Conservation (phyloP, 2,329 filamentous ascomycete species). For the Sarocladiaceae sp. region DNA sequence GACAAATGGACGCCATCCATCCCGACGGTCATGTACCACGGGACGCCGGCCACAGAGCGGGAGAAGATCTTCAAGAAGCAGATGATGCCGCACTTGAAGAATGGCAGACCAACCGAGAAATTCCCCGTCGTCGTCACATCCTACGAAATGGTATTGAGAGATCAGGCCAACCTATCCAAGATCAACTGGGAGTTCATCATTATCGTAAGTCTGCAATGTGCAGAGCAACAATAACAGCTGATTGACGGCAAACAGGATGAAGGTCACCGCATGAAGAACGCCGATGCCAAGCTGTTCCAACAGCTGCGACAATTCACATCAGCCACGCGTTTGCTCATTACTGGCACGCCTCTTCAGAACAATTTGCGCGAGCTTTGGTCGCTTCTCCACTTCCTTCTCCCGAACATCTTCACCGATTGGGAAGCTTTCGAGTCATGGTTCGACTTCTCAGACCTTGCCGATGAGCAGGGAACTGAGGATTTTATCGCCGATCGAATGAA, state of each 20-base stretch:
- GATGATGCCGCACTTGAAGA: constrained; percentile 66
- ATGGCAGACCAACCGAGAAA: constrained; percentile 51
- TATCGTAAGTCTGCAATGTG: constrained; percentile 53
- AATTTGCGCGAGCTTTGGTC: constrained; percentile 96
- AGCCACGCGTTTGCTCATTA: constrained; percentile 86
- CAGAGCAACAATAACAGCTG: not conserved
- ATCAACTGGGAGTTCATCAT: constrained; percentile 98
- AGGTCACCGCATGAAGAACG: constrained; percentile 95
- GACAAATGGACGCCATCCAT: constrained; percentile 84
- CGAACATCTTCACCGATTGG: constrained; percentile 88
- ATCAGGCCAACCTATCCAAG: constrained; percentile 73
- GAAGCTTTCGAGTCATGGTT: constrained; percentile 96
- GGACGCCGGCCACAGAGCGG: constrained; percentile 67
- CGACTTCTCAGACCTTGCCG: constrained; percentile 87
- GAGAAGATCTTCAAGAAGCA: constrained; percentile 67
- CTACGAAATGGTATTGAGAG: constrained; percentile 93
- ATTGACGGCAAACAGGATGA: constrained; percentile 61
- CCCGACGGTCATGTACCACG: constrained; percentile 88
- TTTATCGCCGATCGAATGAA: constrained; percentile 72
- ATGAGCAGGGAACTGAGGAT: constrained; percentile 73
- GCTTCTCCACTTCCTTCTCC: constrained; percentile 85
- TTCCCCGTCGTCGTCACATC: constrained; percentile 94
- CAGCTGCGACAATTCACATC: constrained; percentile 86
- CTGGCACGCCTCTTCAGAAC: constrained; percentile 92
- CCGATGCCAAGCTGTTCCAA: constrained; percentile 86